Conservation (phyloP, 768 basidiomycete species). For the Mycena floridula region DNA sequence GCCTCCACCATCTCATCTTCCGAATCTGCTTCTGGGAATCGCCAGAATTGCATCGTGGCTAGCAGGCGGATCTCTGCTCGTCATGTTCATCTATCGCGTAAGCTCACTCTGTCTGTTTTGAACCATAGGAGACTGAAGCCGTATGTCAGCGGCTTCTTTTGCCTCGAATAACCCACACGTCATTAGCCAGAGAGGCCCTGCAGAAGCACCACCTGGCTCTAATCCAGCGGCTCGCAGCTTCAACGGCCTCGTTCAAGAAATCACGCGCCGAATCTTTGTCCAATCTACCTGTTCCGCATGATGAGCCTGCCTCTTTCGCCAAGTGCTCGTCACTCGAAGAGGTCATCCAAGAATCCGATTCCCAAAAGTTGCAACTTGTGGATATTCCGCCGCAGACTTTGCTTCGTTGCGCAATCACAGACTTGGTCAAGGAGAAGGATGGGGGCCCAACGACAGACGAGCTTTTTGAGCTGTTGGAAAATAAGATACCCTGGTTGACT, state of each 20-base stretch:
- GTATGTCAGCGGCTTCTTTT: neutral
- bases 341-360: neutral
- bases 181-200: neutral
- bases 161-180: neutral
- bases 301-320: neutral
- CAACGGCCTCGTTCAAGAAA: neutral
- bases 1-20: constrained; percentile 62
- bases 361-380: neutral
- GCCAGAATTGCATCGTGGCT: constrained; percentile 41
- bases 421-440: neutral
- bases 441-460: neutral
- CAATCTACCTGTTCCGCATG: neutral
- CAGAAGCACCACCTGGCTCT: neutral
- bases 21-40: constrained; percentile 57
- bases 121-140: neutral
- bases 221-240: neutral
- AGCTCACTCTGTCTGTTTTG: neutral
- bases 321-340: neutral
- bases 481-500: neutral
- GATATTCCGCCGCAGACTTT: neutral
- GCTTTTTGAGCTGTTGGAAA: neutral
- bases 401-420: neutral
- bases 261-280: neutral
- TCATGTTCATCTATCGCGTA: neutral
- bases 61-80: neutral